phyloP scores from a whole-genome alignment of 1,284 basidiomycete species.

The Trichosporon sp. region DNA sequence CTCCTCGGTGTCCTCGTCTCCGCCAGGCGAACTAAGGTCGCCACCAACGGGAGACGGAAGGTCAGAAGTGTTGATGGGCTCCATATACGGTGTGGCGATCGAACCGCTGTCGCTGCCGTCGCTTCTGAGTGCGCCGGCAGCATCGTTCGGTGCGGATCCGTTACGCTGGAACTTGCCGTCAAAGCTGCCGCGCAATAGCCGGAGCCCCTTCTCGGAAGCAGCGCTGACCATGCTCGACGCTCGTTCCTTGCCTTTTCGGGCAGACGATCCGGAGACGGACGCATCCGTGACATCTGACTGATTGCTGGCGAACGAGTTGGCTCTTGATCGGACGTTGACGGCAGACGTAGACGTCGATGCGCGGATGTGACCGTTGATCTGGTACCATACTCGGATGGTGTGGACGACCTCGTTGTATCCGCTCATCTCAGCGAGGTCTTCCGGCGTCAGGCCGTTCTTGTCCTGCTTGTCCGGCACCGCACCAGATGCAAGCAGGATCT shows the following conservation, averaged over 20 bases:
- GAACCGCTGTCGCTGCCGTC: slow-evolving; percentile 19
- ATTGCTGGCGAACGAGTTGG: slow-evolving; percentile 25
- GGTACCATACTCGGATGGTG: slow-evolving; percentile 52
- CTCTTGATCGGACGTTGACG: slow-evolving; percentile 13
- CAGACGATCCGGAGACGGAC: slow-evolving; percentile 22
- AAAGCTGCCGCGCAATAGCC: slow-evolving; percentile 25
- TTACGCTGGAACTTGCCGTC: slow-evolving; percentile 35
- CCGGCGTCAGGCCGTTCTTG: slow-evolving; percentile 81
- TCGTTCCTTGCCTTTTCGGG: slow-evolving; percentile 47
- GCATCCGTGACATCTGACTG: slow-evolving; percentile 3
- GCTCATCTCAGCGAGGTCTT: slow-evolving; percentile 58
- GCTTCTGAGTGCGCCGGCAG: neutral
- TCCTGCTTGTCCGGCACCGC: slow-evolving; percentile 76
- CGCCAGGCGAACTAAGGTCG: slow-evolving; percentile 27
- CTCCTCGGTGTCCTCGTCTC: slow-evolving; percentile 19
- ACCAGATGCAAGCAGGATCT: slow-evolving; percentile 74
- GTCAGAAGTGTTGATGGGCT: slow-evolving; percentile 12
- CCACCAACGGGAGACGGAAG: slow-evolving; percentile 6
- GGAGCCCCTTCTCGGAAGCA: slow-evolving; percentile 37
- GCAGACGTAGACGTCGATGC: slow-evolving; percentile 10
- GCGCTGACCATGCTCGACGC: slow-evolving; percentile 42
- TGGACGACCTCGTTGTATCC: slow-evolving; percentile 57
- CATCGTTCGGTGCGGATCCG: slow-evolving; percentile 35
- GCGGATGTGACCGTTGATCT: slow-evolving; percentile 33
- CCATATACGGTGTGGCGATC: neutral